Conservation (phyloP, 176 grass and related monocot species). For the Hsuehochloa calcarea region DNA sequence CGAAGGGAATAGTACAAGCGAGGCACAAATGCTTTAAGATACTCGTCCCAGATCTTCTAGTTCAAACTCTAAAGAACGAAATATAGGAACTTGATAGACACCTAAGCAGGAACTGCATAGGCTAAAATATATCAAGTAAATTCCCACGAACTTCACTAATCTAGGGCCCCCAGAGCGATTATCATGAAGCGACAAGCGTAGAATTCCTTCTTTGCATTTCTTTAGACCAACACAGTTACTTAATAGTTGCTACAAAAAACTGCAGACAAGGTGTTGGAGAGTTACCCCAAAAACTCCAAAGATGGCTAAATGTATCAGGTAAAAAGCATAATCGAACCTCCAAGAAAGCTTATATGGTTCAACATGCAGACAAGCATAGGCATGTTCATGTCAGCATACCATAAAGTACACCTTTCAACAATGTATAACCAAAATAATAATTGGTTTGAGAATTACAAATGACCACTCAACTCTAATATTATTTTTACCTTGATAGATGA, state of each 20-base stretch:
- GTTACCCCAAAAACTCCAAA: slow-evolving; percentile 94
- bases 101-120: neutral
- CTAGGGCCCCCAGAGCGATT: neutral
- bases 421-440: neutral
- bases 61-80: neutral
- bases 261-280: neutral
- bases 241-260: neutral
- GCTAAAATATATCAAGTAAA: neutral
- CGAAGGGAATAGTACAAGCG: neutral
- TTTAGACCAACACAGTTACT: neutral
- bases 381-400: slow-evolving; percentile 10
- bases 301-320: slow-evolving; percentile 71
- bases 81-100: neutral
- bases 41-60: neutral
- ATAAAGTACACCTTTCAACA: slow-evolving; percentile 4
- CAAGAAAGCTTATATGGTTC: slow-evolving; percentile 52
- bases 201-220: neutral
- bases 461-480: neutral
- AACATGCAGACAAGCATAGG: slow-evolving; percentile 48
- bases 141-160: neutral
- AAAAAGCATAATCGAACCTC: slow-evolving; percentile 67
- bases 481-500: slow-evolving; percentile 37
- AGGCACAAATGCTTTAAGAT: neutral
- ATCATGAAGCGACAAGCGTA: neutral
- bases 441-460: neutral